phyloP scores from a whole-genome alignment of 805 yeast species.

The Teunomyces barrocoloradensis region DNA sequence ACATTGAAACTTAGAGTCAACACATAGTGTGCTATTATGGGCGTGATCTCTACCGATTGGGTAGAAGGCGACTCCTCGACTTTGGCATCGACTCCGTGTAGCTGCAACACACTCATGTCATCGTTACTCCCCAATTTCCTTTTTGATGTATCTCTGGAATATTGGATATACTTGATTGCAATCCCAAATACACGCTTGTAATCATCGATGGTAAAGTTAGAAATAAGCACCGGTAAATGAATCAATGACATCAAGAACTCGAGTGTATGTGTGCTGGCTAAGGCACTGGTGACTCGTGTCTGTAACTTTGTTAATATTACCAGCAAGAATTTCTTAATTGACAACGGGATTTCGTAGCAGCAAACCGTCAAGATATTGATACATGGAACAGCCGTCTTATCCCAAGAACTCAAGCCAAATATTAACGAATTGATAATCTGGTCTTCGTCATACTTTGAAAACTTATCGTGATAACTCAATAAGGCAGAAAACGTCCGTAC shows the following conservation, averaged over 20 bases:
- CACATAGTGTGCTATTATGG: conserved; percentile 58
- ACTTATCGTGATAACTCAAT: conserved; percentile 55
- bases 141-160: conserved; percentile 51
- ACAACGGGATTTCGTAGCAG: conserved; percentile 75
- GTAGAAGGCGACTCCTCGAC: conserved; percentile 59
- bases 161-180: conserved; percentile 75
- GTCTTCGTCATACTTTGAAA: conserved; percentile 60
- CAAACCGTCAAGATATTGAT: conserved; percentile 73
- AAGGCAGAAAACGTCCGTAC: conserved; percentile 62
- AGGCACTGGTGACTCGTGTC: conserved; percentile 66
- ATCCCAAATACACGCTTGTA: conserved; percentile 79
- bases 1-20: conserved; percentile 64
- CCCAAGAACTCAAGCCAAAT: conserved; percentile 69
- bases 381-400: conserved; percentile 73
- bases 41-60: conserved; percentile 37
- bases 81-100: conserved; percentile 46
- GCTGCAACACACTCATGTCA: conserved; percentile 16
- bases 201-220: conserved; percentile 74
- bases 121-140: conserved; percentile 17
- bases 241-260: conserved; percentile 71
- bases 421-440: conserved; percentile 58
- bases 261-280: conserved; percentile 68
- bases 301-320: conserved; percentile 74
- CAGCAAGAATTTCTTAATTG: conserved; percentile 65
- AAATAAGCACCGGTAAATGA: conserved; percentile 61